Conservation (phyloP, 495 filamentous ascomycete species). For the Astrocystis sublimbata region DNA sequence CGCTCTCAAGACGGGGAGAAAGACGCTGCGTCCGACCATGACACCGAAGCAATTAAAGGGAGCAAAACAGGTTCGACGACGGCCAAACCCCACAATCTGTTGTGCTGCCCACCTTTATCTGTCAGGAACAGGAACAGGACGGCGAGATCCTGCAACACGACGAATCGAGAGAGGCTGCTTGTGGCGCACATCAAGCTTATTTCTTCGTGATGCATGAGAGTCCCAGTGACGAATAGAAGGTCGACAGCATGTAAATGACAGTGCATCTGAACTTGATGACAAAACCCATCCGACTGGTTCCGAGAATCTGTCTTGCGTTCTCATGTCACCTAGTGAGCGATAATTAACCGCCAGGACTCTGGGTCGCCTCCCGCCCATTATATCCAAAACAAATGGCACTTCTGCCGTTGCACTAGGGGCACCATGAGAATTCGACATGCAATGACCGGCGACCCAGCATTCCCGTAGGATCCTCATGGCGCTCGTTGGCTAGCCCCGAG, state of each 20-base stretch:
- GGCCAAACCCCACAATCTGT: slow-evolving; percentile 9
- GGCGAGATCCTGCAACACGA: slow-evolving; percentile 3
- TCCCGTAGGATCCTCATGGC: background rate
- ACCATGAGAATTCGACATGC: background rate
- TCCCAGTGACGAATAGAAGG: slow-evolving; percentile 8
- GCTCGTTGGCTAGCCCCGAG: background rate
- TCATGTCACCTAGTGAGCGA: background rate
- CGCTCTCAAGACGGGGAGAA: background rate
- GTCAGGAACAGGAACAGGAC: slow-evolving; percentile 14
- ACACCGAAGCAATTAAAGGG: background rate
- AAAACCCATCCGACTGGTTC: background rate
- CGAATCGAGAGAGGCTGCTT: background rate
- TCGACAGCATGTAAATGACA: slow-evolving; percentile 5
- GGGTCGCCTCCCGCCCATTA: background rate
- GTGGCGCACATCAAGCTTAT: background rate
- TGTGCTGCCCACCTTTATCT: slow-evolving; percentile 15
- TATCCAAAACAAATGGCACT: background rate
- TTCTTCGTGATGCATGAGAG: slow-evolving; percentile 10
- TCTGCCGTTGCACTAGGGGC: background rate
- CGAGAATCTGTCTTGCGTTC: background rate
- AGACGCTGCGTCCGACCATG: slow-evolving; percentile 6
- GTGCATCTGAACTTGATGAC: background rate
- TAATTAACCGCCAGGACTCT: slow-evolving; percentile 2
- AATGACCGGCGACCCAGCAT: background rate
- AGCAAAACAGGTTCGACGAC: background rate